phyloP scores from a whole-genome alignment of 345 rosid species.

The Melaleuca quinquenervia region DNA sequence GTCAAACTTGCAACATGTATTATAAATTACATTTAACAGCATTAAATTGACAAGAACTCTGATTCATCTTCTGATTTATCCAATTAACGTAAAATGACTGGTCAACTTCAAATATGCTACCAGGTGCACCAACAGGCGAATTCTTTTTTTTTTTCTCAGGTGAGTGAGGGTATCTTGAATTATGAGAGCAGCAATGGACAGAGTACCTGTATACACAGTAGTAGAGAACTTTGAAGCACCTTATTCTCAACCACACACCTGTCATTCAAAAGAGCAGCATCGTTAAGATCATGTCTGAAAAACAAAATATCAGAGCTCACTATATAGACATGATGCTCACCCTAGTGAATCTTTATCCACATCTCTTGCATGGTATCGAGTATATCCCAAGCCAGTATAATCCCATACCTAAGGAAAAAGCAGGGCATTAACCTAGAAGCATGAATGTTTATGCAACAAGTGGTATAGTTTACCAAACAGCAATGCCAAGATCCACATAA shows the following conservation, averaged over 20 bases:
- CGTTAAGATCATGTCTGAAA: neutral
- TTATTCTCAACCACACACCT: conserved; percentile 97
- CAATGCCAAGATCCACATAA: neutral
- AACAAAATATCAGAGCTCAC: neutral
- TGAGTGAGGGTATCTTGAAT: neutral
- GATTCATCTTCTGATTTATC: neutral
- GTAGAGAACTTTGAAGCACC: conserved; percentile 74
- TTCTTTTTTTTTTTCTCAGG: neutral
- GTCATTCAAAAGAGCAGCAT: conserved; percentile 10
- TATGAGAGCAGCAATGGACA: neutral
- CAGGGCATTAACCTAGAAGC: neutral
- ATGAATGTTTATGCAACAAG: neutral
- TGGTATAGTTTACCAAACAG: neutral
- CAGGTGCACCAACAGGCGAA: neutral
- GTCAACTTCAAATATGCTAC: neutral
- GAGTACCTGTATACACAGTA: conserved; percentile 62
- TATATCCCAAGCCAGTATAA: conserved; percentile 84
- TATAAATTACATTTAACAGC: neutral
- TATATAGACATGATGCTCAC: conserved; percentile 24
- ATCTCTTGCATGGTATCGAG: conserved; percentile 75
- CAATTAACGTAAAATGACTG: neutral
- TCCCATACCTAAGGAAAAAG: conserved; percentile 73
- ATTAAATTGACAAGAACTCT: neutral
- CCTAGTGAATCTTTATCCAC: conserved; percentile 63
- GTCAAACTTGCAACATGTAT: neutral